Percentiles rank a stretch among this genome's conserved stretches.
Conservation (phyloP, 2,329 filamentous ascomycete species). For the Microthyrium microscopicum region DNA sequence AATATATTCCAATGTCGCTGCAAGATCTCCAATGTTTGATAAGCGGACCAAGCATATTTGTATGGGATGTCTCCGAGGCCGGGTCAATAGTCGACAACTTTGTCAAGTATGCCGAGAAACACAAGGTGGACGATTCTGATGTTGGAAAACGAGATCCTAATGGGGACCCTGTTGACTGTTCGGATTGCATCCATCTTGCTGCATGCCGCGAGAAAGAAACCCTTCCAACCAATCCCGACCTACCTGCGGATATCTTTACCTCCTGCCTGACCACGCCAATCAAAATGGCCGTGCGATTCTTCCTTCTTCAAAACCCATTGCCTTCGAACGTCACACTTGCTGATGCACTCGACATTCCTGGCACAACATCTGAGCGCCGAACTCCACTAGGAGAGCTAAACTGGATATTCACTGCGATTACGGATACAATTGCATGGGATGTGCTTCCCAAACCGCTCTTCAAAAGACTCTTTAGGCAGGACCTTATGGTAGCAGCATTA, state of each 20-base stretch:
- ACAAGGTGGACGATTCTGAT: slow-evolving; percentile 76
- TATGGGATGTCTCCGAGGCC: slow-evolving; percentile 94
- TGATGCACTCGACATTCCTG: slow-evolving; percentile 75
- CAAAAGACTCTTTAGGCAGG: slow-evolving; percentile 91
- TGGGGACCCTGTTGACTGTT: slow-evolving; percentile 45
- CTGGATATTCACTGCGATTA: slow-evolving; percentile 99
- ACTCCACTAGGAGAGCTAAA: slow-evolving; percentile 93
- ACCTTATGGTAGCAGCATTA: slow-evolving; percentile 95
- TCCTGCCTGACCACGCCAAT: slow-evolving; percentile 93
- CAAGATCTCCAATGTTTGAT: slow-evolving; percentile 95
- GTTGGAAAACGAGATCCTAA: slow-evolving; percentile 59
- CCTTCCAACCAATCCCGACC: slow-evolving; percentile 79
- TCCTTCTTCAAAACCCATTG: slow-evolving; percentile 79
- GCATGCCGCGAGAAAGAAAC: slow-evolving; percentile 85
- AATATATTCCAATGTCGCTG: slow-evolving; percentile 92
- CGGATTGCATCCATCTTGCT: slow-evolving; percentile 80
- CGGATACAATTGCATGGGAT: slow-evolving; percentile 97
- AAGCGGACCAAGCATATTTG: slow-evolving; percentile 85
- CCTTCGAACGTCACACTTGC: slow-evolving; percentile 54
- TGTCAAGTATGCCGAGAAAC: slow-evolving; percentile 84
- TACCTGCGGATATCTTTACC: slow-evolving; percentile 91
- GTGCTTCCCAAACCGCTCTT: slow-evolving; percentile 79
- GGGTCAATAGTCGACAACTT: slow-evolving; percentile 94
- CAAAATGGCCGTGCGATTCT: slow-evolving; percentile 92
- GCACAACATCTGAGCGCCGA: slow-evolving; percentile 76